Base-by-base conservation (phyloP, 441 rosid species). In the Populus hybrid region DNA sequence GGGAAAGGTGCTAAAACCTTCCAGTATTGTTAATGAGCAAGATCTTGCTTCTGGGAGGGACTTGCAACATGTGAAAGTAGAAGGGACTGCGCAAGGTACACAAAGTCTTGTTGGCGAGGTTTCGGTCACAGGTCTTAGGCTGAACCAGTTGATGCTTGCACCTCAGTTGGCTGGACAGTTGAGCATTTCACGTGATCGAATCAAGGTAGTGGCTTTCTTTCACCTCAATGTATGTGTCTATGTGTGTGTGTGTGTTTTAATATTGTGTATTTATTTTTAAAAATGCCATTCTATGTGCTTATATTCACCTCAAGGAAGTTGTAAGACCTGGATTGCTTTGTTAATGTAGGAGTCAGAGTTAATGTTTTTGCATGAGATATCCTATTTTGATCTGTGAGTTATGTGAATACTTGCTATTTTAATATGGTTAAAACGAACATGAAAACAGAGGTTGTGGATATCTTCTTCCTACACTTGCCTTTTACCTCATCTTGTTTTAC, bases 81-180 rank as follows among this genome's bases (percentile, higher is more conserved):
- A 73, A 78, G 86, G 74, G 79, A 81, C 56, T 50, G 56, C 20
- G 6, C 56, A 50, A 4, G 56, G 81, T 66, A 65, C 38, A 69
- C 82, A 87, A 79, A 85, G 88, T 82, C 98, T 96, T 73, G 88
- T 83, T 71, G 99, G 99, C n/a, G 98, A 96, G 71, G 86, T 96
- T 79, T 93, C 93, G 18, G 83, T 96, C 29, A 92, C 97, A 73
- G 92, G 99, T 80, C 96, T 96, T 69, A 94, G 91, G 88, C 88
- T 96, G 81, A 96, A 96, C 87, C 99, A 96, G 81, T 86, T 96
- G 86, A 89, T 86, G 86, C 85, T 96, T 82, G 99, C 99, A 50
- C 99, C 99, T 83, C 98, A 92, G 84, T 84, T 96, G 83, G 88
- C 82, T 77, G 99, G 99, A 74, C 83, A 72, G 78, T 85, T 96